phyloP scores from a whole-genome alignment of 192 early-diverging fungal species.

The Podila horticola region DNA sequence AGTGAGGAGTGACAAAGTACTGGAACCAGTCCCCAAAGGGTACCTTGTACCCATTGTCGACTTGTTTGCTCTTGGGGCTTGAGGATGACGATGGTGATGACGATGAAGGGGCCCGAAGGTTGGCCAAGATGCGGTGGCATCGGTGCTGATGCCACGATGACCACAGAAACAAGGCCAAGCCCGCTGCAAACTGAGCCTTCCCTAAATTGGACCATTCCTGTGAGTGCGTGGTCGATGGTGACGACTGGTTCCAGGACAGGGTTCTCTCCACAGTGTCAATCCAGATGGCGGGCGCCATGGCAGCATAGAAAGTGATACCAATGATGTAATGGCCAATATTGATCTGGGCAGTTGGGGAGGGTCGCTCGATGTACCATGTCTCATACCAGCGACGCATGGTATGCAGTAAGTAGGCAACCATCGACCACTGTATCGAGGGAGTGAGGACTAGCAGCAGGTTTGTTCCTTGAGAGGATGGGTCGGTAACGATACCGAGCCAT shows the following conservation, averaged over 20 bases:
- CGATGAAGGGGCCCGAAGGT: slow-evolving; percentile 52
- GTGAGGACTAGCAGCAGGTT: slow-evolving; percentile 5
- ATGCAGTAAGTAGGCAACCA: slow-evolving; percentile 54
- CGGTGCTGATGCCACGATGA: slow-evolving; percentile 72
- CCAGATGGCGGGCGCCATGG: slow-evolving; percentile 61
- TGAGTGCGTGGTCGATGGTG: slow-evolving; percentile 1
- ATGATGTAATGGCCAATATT: slow-evolving; percentile 71
- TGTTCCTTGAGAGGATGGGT: slow-evolving; percentile 2
- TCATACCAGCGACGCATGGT: slow-evolving; percentile 58
- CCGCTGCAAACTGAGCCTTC: slow-evolving; percentile 23
- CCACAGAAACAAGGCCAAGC: slow-evolving; percentile 58
- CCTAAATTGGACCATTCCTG: not conserved
- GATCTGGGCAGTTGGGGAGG: slow-evolving; percentile 58
- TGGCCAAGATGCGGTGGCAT: slow-evolving; percentile 73
- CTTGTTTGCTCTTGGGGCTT: not conserved
- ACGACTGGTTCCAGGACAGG: slow-evolving; percentile 20
- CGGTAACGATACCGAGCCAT: slow-evolving; percentile 13
- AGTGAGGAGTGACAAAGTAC: slow-evolving; percentile 72
- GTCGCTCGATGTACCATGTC: slow-evolving; percentile 56
- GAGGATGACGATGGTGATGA: not conserved
- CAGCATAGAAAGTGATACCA: slow-evolving; percentile 72
- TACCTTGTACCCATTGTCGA: slow-evolving; percentile 59
- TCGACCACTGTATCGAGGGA: slow-evolving; percentile 29
- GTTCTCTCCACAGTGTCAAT: slow-evolving; percentile 51
- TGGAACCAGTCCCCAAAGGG: slow-evolving; percentile 77